Conservation (phyloP, 2,329 filamentous ascomycete species). For the Calonectria henricotiae region DNA sequence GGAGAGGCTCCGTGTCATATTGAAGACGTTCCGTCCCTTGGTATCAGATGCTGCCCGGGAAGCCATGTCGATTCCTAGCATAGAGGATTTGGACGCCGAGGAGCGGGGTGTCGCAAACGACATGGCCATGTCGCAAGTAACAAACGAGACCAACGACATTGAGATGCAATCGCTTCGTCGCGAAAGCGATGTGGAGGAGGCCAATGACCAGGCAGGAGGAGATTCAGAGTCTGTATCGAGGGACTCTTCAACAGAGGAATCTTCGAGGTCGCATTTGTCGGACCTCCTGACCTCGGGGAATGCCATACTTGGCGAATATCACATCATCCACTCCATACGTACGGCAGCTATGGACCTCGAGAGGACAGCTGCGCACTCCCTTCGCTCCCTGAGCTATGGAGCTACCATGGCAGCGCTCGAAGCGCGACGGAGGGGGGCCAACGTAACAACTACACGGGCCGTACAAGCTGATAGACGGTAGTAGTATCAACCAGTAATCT, state of each 20-base stretch:
- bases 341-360: slow-evolving; percentile 66
- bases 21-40: slow-evolving; percentile 61
- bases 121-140: slow-evolving; percentile 55
- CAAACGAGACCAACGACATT: slow-evolving; percentile 62
- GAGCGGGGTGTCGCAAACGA: slow-evolving; percentile 69
- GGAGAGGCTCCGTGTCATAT: slow-evolving; percentile 69
- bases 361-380: slow-evolving; percentile 66
- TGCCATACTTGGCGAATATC: slow-evolving; percentile 69
- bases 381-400: slow-evolving; percentile 71
- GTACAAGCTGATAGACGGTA: slow-evolving; percentile 46
- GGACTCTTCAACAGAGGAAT: slow-evolving; percentile 51
- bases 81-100: slow-evolving; percentile 72
- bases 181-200: slow-evolving; percentile 48
- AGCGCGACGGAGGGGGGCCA: slow-evolving; percentile 59
- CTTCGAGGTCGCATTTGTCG: slow-evolving; percentile 60
- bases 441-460: slow-evolving; percentile 41
- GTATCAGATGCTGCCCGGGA: slow-evolving; percentile 54
- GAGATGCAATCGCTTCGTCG: slow-evolving; percentile 62
- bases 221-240: slow-evolving; percentile 52
- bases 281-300: slow-evolving; percentile 72
- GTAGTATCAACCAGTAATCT: slow-evolving; percentile 32
- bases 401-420: slow-evolving; percentile 70
- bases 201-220: slow-evolving; percentile 47
- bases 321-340: slow-evolving; percentile 67
- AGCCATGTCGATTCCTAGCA: slow-evolving; percentile 50